Evolutionary conservation across 139 green algal genomes (phyloP), one percentile per base, ranked within the genome.

Genomic region (Chlorella ohadii): DNA sequence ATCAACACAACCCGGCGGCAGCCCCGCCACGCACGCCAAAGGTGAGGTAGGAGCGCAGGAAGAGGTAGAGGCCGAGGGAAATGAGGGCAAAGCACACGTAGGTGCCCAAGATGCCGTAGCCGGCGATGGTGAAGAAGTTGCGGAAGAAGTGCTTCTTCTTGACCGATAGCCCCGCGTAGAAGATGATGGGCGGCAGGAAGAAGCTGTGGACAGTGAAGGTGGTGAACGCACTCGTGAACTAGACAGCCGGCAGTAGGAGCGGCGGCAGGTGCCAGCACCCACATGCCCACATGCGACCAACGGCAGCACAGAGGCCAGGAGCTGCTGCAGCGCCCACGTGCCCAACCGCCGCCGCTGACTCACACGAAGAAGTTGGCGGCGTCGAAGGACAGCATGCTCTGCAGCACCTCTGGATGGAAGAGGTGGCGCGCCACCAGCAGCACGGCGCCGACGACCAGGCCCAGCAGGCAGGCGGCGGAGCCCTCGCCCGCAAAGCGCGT

Each of bases 121-220:
- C 84, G 34, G 94, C 87, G 78, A 98, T 98, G 84, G 87, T 91
- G 34, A 86, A 79, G 51, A 97, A 94, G 81, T 97, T 96, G 20
- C 64, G 56, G 86, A 93, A 92, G 23, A 99, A 99, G 33, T 92
- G 88, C 72, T 95, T 93, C 83, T 96, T 96, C 73, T 97, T 93
- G 44, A 99, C 92, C 0, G 90, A 94, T 28, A 97, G 85, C 0
- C 95, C 95, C 3, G 89, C 91, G 33, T 96, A 93, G 81, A 98
- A 94, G 82, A 98, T 98, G 84, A 98, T 96, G 44, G 95, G 95
- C 0, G 95, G 95, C 28, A 98, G 90, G 76, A 98, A 79, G 63
- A 98, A 91, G 57, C 97, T 96, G 70, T 78, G 65, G 70, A 96
- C 95, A 88, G 41, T 34, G 19, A 68, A 17, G 56, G 25, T 59